These are phyloP conservation scores for Boletus vinaceobasis DNA, from an alignment of 768 basidiomycete genomes.

Conservation along the genomic window DNA sequence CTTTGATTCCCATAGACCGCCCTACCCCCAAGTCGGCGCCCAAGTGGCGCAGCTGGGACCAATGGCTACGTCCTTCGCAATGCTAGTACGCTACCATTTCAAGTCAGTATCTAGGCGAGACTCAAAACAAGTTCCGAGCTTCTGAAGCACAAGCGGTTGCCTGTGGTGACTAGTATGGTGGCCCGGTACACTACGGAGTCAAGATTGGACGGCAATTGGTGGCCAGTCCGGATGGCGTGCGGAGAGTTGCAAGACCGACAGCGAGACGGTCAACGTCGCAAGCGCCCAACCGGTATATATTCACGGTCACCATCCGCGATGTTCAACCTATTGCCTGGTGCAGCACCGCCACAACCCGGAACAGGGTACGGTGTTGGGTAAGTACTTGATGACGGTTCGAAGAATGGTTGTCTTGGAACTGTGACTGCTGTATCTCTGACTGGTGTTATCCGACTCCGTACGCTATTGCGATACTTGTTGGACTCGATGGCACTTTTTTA, in stretches of 20 bases:
- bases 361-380: conserved; percentile 12
- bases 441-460: conserved; percentile 1
- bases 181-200: conserved; percentile 31
- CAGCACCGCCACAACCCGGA: conserved; percentile 57
- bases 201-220: conserved; percentile 28
- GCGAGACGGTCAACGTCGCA: conserved; percentile 59
- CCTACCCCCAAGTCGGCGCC: conserved; percentile 36
- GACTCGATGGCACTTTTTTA: conserved; percentile 6
- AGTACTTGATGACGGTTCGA: no score
- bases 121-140: conserved; percentile 56
- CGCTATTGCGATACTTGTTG: conserved; percentile 8
- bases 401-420: conserved; percentile 1
- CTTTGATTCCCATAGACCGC: conserved; percentile 16
- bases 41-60: conserved; percentile 38
- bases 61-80: conserved; percentile 41
- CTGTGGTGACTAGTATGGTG: conserved; percentile 36
- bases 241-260: conserved; percentile 66
- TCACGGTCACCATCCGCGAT: conserved; percentile 52
- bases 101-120: conserved; percentile 43
- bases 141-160: conserved; percentile 41
- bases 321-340: conserved; percentile 67
- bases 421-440: background rate
- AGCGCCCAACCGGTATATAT: conserved; percentile 55
- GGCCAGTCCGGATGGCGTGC: conserved; percentile 83
- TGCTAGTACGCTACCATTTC: conserved; percentile 24